Base-by-base conservation (phyloP, 116 monocot genomes). In the Trichopus zeylanicus region DNA sequence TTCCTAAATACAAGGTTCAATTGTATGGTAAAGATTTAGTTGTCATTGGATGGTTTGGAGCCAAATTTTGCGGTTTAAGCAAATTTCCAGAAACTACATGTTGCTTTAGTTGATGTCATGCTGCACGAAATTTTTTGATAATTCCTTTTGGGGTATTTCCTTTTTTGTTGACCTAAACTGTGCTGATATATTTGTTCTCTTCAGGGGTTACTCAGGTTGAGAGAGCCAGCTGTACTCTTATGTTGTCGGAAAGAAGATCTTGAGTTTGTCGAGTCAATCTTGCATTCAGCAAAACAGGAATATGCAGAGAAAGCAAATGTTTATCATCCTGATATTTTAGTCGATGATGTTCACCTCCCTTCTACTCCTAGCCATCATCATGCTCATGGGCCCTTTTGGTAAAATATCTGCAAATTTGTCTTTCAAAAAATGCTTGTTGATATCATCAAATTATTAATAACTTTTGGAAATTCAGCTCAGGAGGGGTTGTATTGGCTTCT, bases 401-500 rank as follows among this genome's bases (percentile, higher is more conserved):
- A 81, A 71, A 31, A 26, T 12, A 19, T 62, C 20, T 46, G 51
- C 29, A 31, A 7, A 47, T 1, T 55, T 10, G 12, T 13, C 5
- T 51, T 42, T 42, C 12, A 1, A 1, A 42, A 42, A 42, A 4
- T 42, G 42, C 13, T 4, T 3, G 8, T 16, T 42, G n/a, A n/a
- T 42, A 42, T n/a, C n/a, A n/a, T 42, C n/a, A 42, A 15, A 13
- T 16, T 42, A 16, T 15, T 42, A 16, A 22, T 53, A 28, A 39
- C 30, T 10, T 27, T 68, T 56, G 18, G 55, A 29, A 52, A 21
- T 62, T 65, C 70, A 89, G 93, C 74, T 84, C 93, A 62, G 93
- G 93, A 62, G 93, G 93, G 48, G 82, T 93, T 61, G 93, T 93
- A 20, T 53, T 93, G 72, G 93, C 93, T 63, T 93, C 93, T 66